A percentile compares a stretch with the other conserved stretches of the same genome.
phyloP scores from a whole-genome alignment of 2,329 filamentous ascomycete species.

The Venturia aucupariae region DNA sequence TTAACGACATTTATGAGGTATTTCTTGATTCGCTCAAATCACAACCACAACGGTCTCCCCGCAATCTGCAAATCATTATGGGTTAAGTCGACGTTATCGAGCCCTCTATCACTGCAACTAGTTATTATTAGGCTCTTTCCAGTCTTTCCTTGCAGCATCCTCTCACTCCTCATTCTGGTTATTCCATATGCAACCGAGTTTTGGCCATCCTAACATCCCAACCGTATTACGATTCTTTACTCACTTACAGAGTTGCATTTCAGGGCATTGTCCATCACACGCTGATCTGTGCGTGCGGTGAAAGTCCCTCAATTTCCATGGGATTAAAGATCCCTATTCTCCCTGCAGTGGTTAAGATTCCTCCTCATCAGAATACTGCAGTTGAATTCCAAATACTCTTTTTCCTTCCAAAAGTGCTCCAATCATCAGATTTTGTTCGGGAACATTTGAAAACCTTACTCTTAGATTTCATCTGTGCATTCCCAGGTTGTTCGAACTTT shows the following conservation, averaged over 20 bases:
- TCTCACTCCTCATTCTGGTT: not conserved
- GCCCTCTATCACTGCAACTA: not conserved
- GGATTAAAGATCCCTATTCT: not conserved
- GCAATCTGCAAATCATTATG: not conserved
- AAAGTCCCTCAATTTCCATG: not conserved
- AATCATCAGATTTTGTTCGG: not conserved
- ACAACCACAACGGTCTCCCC: not conserved
- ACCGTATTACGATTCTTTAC: not conserved
- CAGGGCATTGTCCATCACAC: not conserved
- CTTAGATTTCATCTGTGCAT: not conserved
- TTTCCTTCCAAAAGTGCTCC: not conserved
- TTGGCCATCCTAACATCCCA: not conserved
- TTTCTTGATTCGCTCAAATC: not conserved
- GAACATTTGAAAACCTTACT: not conserved
- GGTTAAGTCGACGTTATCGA: not conserved
- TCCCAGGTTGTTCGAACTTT: not conserved
- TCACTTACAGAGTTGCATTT: not conserved
- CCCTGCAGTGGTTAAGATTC: not conserved
- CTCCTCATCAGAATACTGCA: not conserved
- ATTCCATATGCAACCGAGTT: not conserved
- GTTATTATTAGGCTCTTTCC: not conserved
- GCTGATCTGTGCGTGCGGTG: not conserved
- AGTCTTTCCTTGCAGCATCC: constrained; percentile 1
- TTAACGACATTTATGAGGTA: not conserved
- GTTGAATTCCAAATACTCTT: not conserved